Base-by-base conservation (phyloP, 23 red algal genomes). In the Chondrus crispus region DNA sequence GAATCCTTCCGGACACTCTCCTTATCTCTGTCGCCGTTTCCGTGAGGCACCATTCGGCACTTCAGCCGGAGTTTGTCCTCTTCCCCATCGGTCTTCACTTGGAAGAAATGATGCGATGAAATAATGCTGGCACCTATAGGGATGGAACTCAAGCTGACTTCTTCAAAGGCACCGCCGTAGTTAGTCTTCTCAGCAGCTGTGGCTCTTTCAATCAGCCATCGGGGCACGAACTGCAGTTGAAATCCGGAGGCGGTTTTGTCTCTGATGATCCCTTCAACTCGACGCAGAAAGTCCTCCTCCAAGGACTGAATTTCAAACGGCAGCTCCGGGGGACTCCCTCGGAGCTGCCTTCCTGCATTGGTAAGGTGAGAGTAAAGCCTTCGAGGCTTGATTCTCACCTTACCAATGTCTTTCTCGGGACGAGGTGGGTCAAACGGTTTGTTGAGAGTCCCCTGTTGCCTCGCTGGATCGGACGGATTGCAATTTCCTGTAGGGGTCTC, bases 31-130 rank as follows among this genome's bases (percentile, higher is more conserved):
- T 66, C 70, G 35, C 43, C 24, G 70, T 76, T 76, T 1, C 70
- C 29, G 38, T 76, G 70, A 40, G 70, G 41, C 70, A 76, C 70
- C 70, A 76, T 39, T 20, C 2, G 70, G 38, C 70, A 46, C 43
- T 76, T 76, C 24, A 2, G 38, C 19, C 70, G 70, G 1, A 76
- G 70, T 1, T 76, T 39, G 26, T 38, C 2, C 28, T 76, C 20
- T 38, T 76, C 70, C 70, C 70, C 70, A 36, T 76, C 2, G 10
- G 33, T 20, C 41, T 82, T 57, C 33, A 82, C 48, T 54, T 82
- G 78, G 26, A 82, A 60, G 51, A 82, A 57, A 12, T 82, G 78
- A 82, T 82, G 78, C 0, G 78, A 57, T 24, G 45, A 22, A 22
- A 82, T 57, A 8, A 82, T 0, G 1, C 57, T 82, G 40, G 78